phyloP scores from a whole-genome alignment of 2,329 filamentous ascomycete genomes.

The Phialophora chinensis region DNA sequence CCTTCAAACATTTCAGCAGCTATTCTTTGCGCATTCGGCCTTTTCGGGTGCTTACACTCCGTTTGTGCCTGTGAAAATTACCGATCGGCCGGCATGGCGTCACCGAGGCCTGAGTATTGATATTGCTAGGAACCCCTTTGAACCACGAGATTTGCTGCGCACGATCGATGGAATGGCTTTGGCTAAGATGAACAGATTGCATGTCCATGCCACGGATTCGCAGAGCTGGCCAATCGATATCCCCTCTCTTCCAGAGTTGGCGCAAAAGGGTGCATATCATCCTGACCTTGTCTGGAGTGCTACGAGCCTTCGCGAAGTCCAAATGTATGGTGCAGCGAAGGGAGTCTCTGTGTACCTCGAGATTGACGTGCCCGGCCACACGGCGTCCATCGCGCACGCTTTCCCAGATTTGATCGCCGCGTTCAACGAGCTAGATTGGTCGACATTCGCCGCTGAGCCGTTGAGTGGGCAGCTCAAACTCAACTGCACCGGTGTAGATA shows the following conservation, averaged over 20 bases:
- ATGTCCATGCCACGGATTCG: constrained; percentile 63
- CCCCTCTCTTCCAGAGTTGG: constrained; percentile 72
- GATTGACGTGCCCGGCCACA: constrained; percentile 83
- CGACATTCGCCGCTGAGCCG: constrained; percentile 60
- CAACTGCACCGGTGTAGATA: constrained; percentile 71
- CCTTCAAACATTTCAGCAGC: constrained; percentile 42
- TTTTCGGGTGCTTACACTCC: constrained; percentile 65
- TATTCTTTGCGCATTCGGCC: constrained; percentile 42
- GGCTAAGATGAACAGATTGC: constrained; percentile 63
- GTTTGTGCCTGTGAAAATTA: constrained; percentile 71
- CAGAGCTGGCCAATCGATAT: constrained; percentile 76
- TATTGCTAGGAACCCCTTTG: constrained; percentile 74
- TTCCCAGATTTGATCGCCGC: constrained; percentile 75
- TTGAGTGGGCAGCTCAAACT: constrained; percentile 72
- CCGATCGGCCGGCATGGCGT: constrained; percentile 74
- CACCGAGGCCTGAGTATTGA: constrained; percentile 84
- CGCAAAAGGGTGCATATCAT: constrained; percentile 75
- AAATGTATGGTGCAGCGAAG: constrained; percentile 71
- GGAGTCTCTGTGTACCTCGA: constrained; percentile 76
- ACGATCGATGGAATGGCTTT: constrained; percentile 75
- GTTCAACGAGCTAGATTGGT: constrained; percentile 61
- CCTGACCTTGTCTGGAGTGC: constrained; percentile 71
- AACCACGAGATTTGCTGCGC: constrained; percentile 69
- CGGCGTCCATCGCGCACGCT: constrained; percentile 68
- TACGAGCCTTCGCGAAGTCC: constrained; percentile 67